A percentile compares a stretch with the other conserved stretches of the same genome.
These are phyloP conservation scores for Calonectria leucothoes DNA, from an alignment of 2,329 filamentous ascomycete genomes.

Conservation along the genomic window DNA sequence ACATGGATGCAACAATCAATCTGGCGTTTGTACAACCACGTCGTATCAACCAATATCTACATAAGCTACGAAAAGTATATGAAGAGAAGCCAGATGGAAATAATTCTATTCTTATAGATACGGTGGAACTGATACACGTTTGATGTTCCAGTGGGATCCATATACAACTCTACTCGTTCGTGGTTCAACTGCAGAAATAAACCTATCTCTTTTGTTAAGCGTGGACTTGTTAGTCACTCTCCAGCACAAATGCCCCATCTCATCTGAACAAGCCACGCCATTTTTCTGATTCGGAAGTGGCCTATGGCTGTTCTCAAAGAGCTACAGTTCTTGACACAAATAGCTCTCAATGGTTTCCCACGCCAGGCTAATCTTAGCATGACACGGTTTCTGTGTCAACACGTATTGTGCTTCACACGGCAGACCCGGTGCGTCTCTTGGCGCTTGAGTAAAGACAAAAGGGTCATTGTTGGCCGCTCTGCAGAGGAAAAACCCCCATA, in stretches of 20 bases:
- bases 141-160: neutral
- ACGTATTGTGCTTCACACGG: neutral
- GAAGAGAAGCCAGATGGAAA: neutral
- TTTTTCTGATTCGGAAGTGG: neutral
- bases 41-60: neutral
- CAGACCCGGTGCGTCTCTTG: neutral
- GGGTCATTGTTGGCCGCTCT: neutral
- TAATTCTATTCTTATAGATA: neutral
- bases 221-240: neutral
- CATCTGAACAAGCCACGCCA: neutral
- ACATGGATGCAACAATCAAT: neutral
- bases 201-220: neutral
- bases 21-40: neutral
- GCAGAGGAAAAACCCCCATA: neutral
- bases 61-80: neutral
- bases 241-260: neutral
- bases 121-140: neutral
- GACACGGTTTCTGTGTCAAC: neutral
- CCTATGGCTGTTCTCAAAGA: neutral
- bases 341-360: neutral
- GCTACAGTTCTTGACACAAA: neutral
- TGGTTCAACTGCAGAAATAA: neutral
- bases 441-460: neutral
- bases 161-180: neutral
- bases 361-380: neutral